Conservation (phyloP, 768 basidiomycete genomes). For the Phanerodontia chrysosporium region DNA sequence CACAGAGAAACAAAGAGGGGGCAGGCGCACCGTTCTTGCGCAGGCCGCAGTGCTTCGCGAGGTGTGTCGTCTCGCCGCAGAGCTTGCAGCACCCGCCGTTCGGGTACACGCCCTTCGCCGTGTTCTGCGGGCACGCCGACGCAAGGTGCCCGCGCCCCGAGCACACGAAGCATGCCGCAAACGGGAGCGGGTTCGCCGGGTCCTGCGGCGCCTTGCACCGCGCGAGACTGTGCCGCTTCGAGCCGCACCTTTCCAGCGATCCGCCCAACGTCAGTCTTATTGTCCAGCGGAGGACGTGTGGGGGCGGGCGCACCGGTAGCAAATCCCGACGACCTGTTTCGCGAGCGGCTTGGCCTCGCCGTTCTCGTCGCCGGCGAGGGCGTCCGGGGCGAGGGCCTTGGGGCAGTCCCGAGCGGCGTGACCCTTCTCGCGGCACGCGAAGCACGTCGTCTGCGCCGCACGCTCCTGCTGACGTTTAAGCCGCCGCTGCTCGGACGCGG, state of each 20-base stretch:
- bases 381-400: constrained; percentile 33
- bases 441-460: constrained; percentile 63
- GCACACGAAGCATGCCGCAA: constrained; percentile 91
- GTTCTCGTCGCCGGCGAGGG: constrained; percentile 18
- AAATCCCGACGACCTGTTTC: constrained; percentile 67
- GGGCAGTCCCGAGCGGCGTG: constrained; percentile 85
- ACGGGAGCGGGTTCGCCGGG: constrained; percentile 68
- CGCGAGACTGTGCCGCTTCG: constrained; percentile 72
- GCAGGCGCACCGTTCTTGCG: constrained; percentile 48
- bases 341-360: constrained; percentile 32
- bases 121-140: constrained; percentile 77
- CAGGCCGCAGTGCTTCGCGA: constrained; percentile 78
- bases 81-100: constrained; percentile 90
- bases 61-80: constrained; percentile 80
- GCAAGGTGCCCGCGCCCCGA: constrained; percentile 81
- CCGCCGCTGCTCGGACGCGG: constrained; percentile 55
- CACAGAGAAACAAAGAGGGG: constrained; percentile 15
- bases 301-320: constrained; percentile 24
- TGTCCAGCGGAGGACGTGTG: background rate
- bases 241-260: constrained; percentile 72
- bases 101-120: constrained; percentile 78
- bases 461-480: constrained; percentile 59
- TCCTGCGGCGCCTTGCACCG: constrained; percentile 66
- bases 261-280: background rate
- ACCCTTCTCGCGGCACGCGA: constrained; percentile 80